These are phyloP conservation scores for Linderniella brevidens DNA, from an alignment of 257 asterid genomes.

Conservation along the genomic window DNA sequence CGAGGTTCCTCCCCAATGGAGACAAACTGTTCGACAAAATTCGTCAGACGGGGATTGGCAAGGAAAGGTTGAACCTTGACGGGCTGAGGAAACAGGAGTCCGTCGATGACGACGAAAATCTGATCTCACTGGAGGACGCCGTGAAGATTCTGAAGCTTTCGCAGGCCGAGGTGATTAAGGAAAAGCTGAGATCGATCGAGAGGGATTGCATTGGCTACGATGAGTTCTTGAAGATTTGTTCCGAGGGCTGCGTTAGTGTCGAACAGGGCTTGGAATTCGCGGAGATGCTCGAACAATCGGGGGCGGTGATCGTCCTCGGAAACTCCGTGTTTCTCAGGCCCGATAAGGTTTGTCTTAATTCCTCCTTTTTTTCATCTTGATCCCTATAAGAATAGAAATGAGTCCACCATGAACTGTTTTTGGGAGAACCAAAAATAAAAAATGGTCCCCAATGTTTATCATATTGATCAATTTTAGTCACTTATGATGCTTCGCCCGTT, in stretches of 20 bases:
- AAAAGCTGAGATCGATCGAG: slow-evolving; percentile 26
- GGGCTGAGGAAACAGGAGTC: slow-evolving; percentile 24
- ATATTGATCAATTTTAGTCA: too few relatives aligned
- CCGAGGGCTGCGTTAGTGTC: slow-evolving; percentile 13
- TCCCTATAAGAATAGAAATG: too few relatives aligned
- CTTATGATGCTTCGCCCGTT: too few relatives aligned
- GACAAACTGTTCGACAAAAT: slow-evolving; percentile 26
- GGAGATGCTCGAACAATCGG: slow-evolving; percentile 47
- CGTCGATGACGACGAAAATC: slow-evolving; percentile 2
- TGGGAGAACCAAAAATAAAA: too few relatives aligned
- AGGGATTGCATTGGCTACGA: slow-evolving; percentile 19
- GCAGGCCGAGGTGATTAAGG: slow-evolving; percentile 25
- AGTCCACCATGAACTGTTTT: too few relatives aligned
- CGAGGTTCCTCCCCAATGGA: slow-evolving; percentile 22
- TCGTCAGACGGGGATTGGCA: slow-evolving; percentile 29
- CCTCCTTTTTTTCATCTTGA: neutral
- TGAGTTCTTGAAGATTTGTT: slow-evolving; percentile 38
- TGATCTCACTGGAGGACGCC: slow-evolving; percentile 29
- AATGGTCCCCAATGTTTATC: too few relatives aligned
- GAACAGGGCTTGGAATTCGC: slow-evolving; percentile 36
- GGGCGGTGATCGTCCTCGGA: slow-evolving; percentile 42
- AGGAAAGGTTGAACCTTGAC: slow-evolving; percentile 29
- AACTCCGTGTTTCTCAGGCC: slow-evolving; percentile 38
- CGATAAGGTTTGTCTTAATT: slow-evolving; percentile 32
- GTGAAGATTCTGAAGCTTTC: slow-evolving; percentile 33